Evolutionary conservation across 2,329 filamentous ascomycete genomes (phyloP), one percentile per base, ranked within the genome.

Genomic region (Diaporthe destruens): DNA sequence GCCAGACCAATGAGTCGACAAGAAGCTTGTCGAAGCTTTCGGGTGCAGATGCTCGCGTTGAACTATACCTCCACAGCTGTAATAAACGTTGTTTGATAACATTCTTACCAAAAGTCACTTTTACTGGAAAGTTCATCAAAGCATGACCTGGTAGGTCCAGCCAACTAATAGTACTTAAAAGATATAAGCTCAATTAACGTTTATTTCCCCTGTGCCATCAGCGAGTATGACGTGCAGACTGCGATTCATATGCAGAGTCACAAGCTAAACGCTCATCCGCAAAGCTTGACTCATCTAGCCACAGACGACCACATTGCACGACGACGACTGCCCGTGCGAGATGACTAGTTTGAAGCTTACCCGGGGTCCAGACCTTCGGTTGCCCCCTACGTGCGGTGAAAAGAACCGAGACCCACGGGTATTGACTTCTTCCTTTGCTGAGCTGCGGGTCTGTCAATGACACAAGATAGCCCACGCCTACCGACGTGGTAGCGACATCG

Each of bases 331-430:
- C 32, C 53, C 1, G 29, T 29, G 29, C 29, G 44, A 51, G 20
- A n/a, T 20, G 29, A 29, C 29, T 29, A 32, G 20, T 65, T 51
- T n/a, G n/a, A 65, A 65, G 44, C 61, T 65, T 51, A 51, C 5
- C 29, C 29, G 29, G 29, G 29, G 29, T 2, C 5, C 29, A 29
- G 29, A 5, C 29, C 29, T 29, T 29, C 5, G 29, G 5, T 29
- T 29, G 29, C 29, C 29, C 29, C 29, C 5, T 29, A 2, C 29
- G 29, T 29, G 29, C 29, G 29, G 29, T 29, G 29, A 29, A 5
- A 29, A 29, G 29, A 29, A 29, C 29, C 29, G 29, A 29, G 29
- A 29, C 29, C 29, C 29, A 29, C 2, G 29, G 29, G 29, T 5
- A 5, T 25, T 65, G 61, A 8, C 44, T 12, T 65, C 6, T 6